Evolutionary conservation across 2,329 filamentous ascomycete genomes (phyloP).

Genomic region (Fusarium poae): DNA sequence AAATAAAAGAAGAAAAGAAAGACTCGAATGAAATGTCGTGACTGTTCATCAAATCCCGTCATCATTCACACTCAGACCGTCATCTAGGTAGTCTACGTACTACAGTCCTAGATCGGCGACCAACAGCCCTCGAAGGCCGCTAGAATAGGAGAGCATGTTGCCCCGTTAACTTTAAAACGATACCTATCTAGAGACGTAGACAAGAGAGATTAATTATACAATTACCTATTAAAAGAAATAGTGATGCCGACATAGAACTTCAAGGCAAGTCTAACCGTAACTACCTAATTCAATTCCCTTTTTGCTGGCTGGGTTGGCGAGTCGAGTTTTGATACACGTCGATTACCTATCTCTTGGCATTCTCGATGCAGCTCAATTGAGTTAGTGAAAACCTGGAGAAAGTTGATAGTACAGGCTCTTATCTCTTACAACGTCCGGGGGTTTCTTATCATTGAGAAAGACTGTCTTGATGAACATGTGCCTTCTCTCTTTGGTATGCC

Average conservation of each 20-base stretch:
- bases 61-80: constrained; percentile 28
- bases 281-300: background rate
- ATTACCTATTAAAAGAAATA: background rate
- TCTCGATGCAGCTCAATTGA: constrained; percentile 20
- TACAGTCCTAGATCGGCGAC: constrained; percentile 26
- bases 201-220: background rate
- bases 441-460: constrained; percentile 25
- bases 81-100: constrained; percentile 25
- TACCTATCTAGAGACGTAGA: too few species aligned
- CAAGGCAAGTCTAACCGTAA: constrained; percentile 8
- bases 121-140: constrained; percentile 1
- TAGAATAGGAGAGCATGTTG: constrained; percentile 30
- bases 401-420: constrained; percentile 3
- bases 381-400: constrained; percentile 36
- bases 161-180: constrained; percentile 32
- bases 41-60: constrained; percentile 22
- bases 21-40: background rate
- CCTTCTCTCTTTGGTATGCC: constrained; percentile 31
- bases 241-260: constrained; percentile 9
- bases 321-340: constrained; percentile 11
- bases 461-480: constrained; percentile 17
- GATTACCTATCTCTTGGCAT: constrained; percentile 33
- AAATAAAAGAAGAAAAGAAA: background rate
- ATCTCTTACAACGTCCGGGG: constrained; percentile 15
- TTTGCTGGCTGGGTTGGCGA: background rate